Evolutionary conservation across 768 basidiomycete species (phyloP), one percentile per base, ranked within the genome.

Genomic region (Phanerochaete carnosa): DNA sequence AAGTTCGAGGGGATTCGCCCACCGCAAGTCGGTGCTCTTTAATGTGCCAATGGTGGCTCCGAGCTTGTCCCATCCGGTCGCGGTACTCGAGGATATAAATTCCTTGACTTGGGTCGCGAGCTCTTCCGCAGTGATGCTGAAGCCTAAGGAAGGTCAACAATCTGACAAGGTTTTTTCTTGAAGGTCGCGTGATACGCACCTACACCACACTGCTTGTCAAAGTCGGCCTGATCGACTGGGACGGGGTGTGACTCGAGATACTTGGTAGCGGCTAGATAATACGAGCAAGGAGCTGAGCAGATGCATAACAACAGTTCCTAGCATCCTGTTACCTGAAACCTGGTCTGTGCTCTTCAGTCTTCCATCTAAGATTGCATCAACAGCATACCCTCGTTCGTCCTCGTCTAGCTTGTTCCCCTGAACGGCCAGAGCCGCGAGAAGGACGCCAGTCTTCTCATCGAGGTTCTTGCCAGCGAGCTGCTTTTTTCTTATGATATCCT

Each of bases 261-360:
- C 73, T 89, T 94, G 23, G 84, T 77, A 15, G 92, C 92, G 66
- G 87, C 93, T 92, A 64, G 9, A 55, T 22, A 28, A 7, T 55
- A 52, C 6, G 29, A 32, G 29, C 8, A 22, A 33, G 16, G 13
- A n/a, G n/a, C 51, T 47, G 56, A 39, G 59, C 22, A 45, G 35
- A 12, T 16, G 22, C 49, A n/a, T 61, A 54, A 58, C 26, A 15
- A 62, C 59, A 54, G 39, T 15, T 19, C 32, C 16, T n/a, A 62
- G 61, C 5, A 37, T 30, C 16, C 49, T 28, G 28, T 66, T 67
- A 94, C 95, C 95, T 56, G 83, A 79, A 26, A 97, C 85, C 78
- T 98, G 95, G 72, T 98, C 96, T 2, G 85, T 81, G 33, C 82
- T 85, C 74, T 88, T 91, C 60, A 98, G 73, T 64, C 83, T 83